Evolutionary conservation across 179 eudicot genomes (phyloP).

Genomic region (Patellifolia procumbens): DNA sequence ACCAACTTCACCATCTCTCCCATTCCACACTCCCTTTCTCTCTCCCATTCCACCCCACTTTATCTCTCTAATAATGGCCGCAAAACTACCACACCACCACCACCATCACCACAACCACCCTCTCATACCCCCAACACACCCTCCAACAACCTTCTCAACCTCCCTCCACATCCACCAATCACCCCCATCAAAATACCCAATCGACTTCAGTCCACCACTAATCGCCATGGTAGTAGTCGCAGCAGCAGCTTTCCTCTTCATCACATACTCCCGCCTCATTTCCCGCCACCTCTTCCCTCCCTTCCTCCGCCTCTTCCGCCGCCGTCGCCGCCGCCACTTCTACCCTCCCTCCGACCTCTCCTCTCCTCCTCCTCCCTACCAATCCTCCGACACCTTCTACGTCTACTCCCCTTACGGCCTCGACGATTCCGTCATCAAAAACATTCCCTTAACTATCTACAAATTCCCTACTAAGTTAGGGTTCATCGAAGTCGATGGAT

Average conservation of each 20-base stretch:
- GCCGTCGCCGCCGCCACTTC: constrained; percentile 42
- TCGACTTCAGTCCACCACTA: constrained; percentile 84
- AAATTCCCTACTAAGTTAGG: constrained; percentile 31
- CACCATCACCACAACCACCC: constrained; percentile 15
- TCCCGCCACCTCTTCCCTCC: constrained; percentile 54
- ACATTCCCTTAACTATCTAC: constrained; percentile 71
- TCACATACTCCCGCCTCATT: constrained; percentile 80
- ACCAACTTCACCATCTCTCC: neutral
- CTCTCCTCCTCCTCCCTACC: constrained; percentile 40
- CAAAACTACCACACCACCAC: constrained; percentile 37
- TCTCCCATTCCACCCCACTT: too few relatives aligned
- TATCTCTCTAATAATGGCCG: too few relatives aligned
- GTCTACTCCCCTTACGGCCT: constrained; percentile 78
- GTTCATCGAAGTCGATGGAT: constrained; percentile 22
- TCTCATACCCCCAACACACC: constrained; percentile 2
- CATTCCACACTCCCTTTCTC: neutral
- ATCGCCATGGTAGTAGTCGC: constrained; percentile 89
- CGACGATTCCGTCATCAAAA: constrained; percentile 72
- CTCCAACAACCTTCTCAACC: constrained; percentile 6
- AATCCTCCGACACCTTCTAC: constrained; percentile 45
- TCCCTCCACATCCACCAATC: constrained; percentile 19
- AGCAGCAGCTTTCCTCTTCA: constrained; percentile 73
- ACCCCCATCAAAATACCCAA: constrained; percentile 46
- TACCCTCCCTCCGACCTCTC: constrained; percentile 38
- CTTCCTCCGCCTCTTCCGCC: constrained; percentile 32